phyloP scores from a whole-genome alignment of 306 rosid species.

The Cucumis hystrix region DNA sequence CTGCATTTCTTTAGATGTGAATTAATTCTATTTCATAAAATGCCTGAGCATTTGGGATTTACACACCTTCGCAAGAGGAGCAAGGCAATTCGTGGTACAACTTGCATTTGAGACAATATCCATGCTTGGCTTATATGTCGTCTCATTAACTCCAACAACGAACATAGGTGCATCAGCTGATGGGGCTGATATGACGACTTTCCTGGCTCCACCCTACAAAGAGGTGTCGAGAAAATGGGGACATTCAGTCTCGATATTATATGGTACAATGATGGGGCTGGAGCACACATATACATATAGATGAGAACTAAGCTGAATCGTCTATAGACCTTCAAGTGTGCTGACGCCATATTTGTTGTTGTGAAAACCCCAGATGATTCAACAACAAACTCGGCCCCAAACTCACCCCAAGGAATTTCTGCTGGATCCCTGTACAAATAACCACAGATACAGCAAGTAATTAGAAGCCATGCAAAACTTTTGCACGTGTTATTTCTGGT shows the following conservation, averaged over 20 bases:
- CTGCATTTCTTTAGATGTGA: background rate
- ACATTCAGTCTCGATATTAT: background rate
- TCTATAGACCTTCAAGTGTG: conserved; percentile 54
- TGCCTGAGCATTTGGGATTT: background rate
- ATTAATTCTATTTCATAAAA: background rate
- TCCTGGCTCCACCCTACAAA: conserved; percentile 86
- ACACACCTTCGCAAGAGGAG: conserved; percentile 91
- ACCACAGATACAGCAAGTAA: background rate
- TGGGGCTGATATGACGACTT: conserved; percentile 97
- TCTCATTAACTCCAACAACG: conserved; percentile 90
- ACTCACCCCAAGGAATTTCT: conserved; percentile 83
- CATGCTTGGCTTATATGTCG: conserved; percentile 60
- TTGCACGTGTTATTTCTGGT: background rate
- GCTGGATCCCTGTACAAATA: conserved; percentile 55
- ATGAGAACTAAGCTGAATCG: background rate
- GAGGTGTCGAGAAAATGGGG: conserved; percentile 10
- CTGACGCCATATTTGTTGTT: conserved; percentile 60
- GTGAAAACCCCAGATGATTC: conserved; percentile 95
- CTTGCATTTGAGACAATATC: conserved; percentile 96
- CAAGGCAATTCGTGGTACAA: conserved; percentile 97
- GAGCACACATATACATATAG: background rate
- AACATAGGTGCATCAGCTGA: conserved; percentile 99
- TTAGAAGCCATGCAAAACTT: background rate
- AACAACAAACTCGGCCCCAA: conserved; percentile 72
- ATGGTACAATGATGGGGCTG: background rate